These are phyloP conservation scores for Hypoxylon sp. DNA, from an alignment of 2,329 filamentous ascomycete genomes.

Conservation along the genomic window DNA sequence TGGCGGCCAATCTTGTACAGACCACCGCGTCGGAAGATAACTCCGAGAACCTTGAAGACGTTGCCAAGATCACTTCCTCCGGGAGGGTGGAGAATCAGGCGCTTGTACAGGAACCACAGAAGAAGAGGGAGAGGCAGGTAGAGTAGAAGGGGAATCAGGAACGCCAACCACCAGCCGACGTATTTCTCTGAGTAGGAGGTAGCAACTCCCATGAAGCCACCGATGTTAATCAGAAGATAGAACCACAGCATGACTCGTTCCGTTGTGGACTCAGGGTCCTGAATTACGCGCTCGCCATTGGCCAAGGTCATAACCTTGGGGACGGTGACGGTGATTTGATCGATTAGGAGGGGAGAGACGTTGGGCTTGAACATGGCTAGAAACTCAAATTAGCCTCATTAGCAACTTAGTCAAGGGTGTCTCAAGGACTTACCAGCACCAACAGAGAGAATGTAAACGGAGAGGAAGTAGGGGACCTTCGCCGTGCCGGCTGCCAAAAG, in stretches of 20 bases:
- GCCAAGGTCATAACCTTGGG: slow-evolving; percentile 59
- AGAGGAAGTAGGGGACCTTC: slow-evolving; percentile 61
- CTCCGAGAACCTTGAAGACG: slow-evolving; percentile 52
- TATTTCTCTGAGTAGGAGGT: slow-evolving; percentile 63
- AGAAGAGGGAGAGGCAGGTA: slow-evolving; percentile 54
- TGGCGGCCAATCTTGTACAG: slow-evolving; percentile 50
- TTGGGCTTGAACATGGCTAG: slow-evolving; percentile 73
- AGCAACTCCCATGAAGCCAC: slow-evolving; percentile 60
- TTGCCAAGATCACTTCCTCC: slow-evolving; percentile 56
- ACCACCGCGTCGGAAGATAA: slow-evolving; percentile 53
- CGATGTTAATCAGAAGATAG: slow-evolving; percentile 64
- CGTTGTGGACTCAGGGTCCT: slow-evolving; percentile 72
- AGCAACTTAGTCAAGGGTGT: not conserved
- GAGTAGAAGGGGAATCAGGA: slow-evolving; percentile 54
- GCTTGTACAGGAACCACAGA: slow-evolving; percentile 53
- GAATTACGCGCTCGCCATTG: slow-evolving; percentile 70
- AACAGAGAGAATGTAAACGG: slow-evolving; percentile 61
- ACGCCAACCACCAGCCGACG: slow-evolving; percentile 59
- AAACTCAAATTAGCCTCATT: slow-evolving; percentile 6
- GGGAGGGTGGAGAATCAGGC: slow-evolving; percentile 54
- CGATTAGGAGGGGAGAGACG: slow-evolving; percentile 72
- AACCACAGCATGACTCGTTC: slow-evolving; percentile 74
- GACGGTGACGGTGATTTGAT: slow-evolving; percentile 68
- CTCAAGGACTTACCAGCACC: slow-evolving; percentile 65
- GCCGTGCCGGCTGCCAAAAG: slow-evolving; percentile 56